Evolutionary conservation across 768 basidiomycete species (phyloP).

Genomic region (Cystofilobasidium ferigula): DNA sequence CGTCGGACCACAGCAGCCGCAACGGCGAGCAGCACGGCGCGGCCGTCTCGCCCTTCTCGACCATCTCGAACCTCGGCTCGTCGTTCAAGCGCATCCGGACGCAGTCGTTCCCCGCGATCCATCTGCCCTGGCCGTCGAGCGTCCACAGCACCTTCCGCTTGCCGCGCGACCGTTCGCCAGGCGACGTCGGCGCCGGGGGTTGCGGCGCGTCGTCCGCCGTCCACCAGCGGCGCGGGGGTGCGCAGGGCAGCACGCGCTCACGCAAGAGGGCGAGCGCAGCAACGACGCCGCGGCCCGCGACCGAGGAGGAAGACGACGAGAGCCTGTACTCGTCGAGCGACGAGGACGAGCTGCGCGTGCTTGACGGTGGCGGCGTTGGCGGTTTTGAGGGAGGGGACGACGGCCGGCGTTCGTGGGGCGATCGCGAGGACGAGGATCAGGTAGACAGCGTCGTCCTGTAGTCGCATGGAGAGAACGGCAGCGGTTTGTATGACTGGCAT

Average conservation of each 20-base stretch:
- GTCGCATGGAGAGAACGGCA: neutral
- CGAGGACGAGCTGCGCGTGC: slow-evolving; percentile 5
- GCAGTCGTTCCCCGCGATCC: slow-evolving; percentile 20
- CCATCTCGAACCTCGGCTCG: slow-evolving; percentile 5
- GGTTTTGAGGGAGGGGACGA: neutral
- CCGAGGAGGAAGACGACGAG: neutral
- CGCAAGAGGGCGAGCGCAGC: neutral
- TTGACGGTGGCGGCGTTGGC: neutral
- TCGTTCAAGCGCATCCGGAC: slow-evolving; percentile 20
- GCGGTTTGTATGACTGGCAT: neutral
- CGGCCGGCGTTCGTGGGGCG: neutral
- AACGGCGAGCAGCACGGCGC: neutral
- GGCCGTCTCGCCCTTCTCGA: neutral
- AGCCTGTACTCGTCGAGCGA: neutral
- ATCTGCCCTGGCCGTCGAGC: slow-evolving; percentile 7
- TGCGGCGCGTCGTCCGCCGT: neutral
- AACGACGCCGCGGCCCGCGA: neutral
- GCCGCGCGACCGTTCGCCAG: too few species aligned
- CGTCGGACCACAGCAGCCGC: too few species aligned
- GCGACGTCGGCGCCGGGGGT: neutral
- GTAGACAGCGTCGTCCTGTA: neutral
- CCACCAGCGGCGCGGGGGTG: too few species aligned
- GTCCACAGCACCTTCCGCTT: too few species aligned
- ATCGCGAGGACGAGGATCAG: neutral
- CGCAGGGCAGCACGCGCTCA: neutral